phyloP scores from a whole-genome alignment of 805 yeast species.

The Saccharomycodes ludwigii region DNA sequence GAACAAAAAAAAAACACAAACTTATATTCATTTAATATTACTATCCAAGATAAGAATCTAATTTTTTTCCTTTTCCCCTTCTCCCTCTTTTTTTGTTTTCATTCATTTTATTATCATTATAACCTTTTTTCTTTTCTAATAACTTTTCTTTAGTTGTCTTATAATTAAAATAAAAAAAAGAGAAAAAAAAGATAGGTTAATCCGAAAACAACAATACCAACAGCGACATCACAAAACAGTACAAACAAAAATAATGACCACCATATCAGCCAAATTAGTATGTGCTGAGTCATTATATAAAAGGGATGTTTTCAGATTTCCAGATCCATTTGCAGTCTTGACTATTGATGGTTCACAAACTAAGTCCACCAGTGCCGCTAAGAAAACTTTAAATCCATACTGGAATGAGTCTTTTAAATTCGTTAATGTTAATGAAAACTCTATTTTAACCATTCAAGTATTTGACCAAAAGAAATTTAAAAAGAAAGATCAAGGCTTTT shows the following conservation, averaged over 20 bases:
- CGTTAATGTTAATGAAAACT: constrained; percentile 58
- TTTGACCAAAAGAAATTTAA: constrained; percentile 96
- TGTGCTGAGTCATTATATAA: constrained; percentile 95
- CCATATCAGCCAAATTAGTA: constrained; percentile 60
- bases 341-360: constrained; percentile 98
- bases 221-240: background rate
- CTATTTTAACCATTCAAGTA: constrained; percentile 83
- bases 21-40: too few species aligned
- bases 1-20: too few species aligned
- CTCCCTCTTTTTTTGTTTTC: too few species aligned
- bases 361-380: constrained; percentile 85
- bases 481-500: constrained; percentile 95
- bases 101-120: too few species aligned
- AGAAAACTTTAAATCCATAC: constrained; percentile 89
- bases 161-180: too few species aligned
- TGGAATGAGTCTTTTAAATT: constrained; percentile 92
- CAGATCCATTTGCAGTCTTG: constrained; percentile 95
- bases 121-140: too few species aligned
- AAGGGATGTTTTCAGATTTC: constrained; percentile 88
- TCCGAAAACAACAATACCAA: background rate
- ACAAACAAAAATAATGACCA: constrained; percentile 13
- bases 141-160: too few species aligned
- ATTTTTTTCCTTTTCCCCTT: too few species aligned
- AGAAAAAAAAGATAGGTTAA: too few species aligned
- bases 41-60: too few species aligned